Percentiles rank a stretch among this genome's conserved stretches.
phyloP scores from a whole-genome alignment of 2,329 filamentous ascomycete genomes.

The Xylariaceae sp. region DNA sequence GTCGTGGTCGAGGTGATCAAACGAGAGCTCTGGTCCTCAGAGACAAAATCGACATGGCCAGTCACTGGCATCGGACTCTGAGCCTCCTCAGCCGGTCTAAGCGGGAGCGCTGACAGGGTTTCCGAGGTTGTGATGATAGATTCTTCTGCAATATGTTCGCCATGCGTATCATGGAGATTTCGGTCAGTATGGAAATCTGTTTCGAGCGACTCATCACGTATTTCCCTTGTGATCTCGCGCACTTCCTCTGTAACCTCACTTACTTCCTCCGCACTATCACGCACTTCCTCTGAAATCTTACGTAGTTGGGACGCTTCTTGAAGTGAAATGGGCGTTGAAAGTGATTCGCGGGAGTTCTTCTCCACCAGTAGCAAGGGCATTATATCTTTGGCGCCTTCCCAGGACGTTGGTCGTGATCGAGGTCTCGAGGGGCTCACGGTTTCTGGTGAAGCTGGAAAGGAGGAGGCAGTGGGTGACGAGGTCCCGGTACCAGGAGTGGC shows the following conservation, averaged over 20 bases:
- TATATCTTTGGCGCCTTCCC: constrained; percentile 64
- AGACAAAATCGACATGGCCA: constrained; percentile 37
- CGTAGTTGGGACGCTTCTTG: constrained; percentile 44
- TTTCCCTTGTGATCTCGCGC: too few relatives aligned
- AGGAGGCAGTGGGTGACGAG: constrained; percentile 34
- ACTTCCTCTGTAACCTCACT: too few relatives aligned
- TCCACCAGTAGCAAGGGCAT: constrained; percentile 80
- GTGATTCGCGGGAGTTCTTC: constrained; percentile 41
- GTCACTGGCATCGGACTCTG: constrained; percentile 29
- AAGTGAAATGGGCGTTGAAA: constrained; percentile 27
- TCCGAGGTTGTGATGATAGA: not conserved
- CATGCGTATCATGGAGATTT: not conserved
- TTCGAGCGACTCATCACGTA: constrained; percentile 1
- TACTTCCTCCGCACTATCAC: too few relatives aligned
- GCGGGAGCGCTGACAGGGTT: constrained; percentile 15
- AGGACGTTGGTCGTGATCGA: constrained; percentile 50
- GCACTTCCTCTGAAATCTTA: constrained; percentile 23
- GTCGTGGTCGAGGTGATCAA: constrained; percentile 38
- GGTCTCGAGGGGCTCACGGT: constrained; percentile 34
- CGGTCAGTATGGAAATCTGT: not conserved
- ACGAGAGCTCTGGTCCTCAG: constrained; percentile 41
- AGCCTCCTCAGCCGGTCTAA: constrained; percentile 15
- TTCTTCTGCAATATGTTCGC: constrained; percentile 1
- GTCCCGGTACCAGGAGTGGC: constrained; percentile 26
- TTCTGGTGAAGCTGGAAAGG: constrained; percentile 33